Base-by-base conservation (phyloP, 208 protist genomes). In the Leishmania lainsoni region DNA sequence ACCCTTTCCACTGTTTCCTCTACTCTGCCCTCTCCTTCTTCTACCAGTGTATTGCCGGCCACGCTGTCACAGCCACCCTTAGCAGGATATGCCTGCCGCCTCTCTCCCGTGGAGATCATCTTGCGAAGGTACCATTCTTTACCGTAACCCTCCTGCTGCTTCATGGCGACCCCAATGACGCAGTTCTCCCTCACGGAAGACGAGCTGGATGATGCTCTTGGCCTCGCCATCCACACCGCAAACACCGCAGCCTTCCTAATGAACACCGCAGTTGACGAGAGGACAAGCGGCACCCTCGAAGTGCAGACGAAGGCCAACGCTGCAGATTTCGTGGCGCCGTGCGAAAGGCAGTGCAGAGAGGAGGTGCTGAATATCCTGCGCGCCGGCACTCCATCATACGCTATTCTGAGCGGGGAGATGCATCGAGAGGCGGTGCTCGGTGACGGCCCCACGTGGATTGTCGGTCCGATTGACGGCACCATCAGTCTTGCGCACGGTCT, bases 391-490 rank as follows among this genome's bases (percentile, higher is more conserved):
- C 94, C 94, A 5, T 54, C 81, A 32, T 97, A 94, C 72, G 83
- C 81, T 39, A 87, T 97, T 26, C 52, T 96, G 48, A 95, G 89
- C 48, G 91, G 94, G 73, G 95, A 94, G 71, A 87, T 83, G 6
- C 76, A 91, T 71, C 85, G 83, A 32, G 83, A 79, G 29, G 72
- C 69, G 56, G 76, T 66, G n/a, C 81, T 94, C 22, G 82, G 73
- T 3, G 86, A 94, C 68, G 77, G 78, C 22, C 93, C 94, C 0
- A 97, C 92, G 65, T 98, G 95, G 94, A 85, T 98, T 3, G 91
- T 97, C 45, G 92, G 96, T 77, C 89, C 93, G 3, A 95, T 97
- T 59, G 93, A 97, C 70, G 93, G 91, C 49, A 93, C 92, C 12
- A 90, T 84, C 12, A 97, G 92, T 78, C 96, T 96, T 81, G 81